Evolutionary conservation across 257 asterid genomes (phyloP).

Genomic region (Eucommia ulmoides): DNA sequence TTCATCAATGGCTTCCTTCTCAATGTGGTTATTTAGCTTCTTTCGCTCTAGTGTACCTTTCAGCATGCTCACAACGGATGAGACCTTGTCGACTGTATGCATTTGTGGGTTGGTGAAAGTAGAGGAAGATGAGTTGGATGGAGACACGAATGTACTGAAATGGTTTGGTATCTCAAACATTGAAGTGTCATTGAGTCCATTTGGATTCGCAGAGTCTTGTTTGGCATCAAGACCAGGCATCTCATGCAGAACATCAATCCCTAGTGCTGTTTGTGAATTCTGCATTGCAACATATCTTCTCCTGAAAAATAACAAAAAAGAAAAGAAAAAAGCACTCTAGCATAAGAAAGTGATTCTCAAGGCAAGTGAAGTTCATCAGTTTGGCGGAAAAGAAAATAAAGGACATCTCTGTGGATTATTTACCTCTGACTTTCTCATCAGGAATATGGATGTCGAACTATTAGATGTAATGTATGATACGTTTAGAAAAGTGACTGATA

Average conservation of each 20-base stretch:
- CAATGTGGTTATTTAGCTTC: constrained; percentile 12
- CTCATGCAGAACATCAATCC: constrained; percentile 38
- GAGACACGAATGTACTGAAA: constrained; percentile 18
- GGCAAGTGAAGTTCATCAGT: too few relatives aligned
- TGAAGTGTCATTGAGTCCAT: constrained; percentile 13
- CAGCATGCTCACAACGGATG: constrained; percentile 84
- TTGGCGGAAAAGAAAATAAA: background rate
- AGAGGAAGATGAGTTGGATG: constrained; percentile 40
- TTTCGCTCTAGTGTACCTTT: constrained; percentile 60
- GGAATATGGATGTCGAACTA: background rate
- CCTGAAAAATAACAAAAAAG: too few relatives aligned
- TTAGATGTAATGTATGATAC: background rate
- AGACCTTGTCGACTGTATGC: constrained; percentile 38
- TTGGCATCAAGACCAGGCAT: constrained; percentile 25
- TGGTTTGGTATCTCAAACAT: constrained; percentile 14
- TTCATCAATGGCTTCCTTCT: constrained; percentile 25
- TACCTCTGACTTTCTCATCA: background rate
- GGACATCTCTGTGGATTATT: background rate
- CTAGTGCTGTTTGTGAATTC: constrained; percentile 40
- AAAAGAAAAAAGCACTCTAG: too few relatives aligned
- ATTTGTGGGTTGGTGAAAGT: constrained; percentile 39
- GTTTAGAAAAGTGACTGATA: background rate
- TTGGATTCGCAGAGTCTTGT: constrained; percentile 14
- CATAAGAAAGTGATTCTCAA: too few relatives aligned
- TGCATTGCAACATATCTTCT: constrained; percentile 75